Percentiles rank a stretch among this genome's conserved stretches.
These are phyloP conservation scores for Asparagopsis taxiformis DNA, from an alignment of 31 red algal species.

Conservation along the genomic window DNA sequence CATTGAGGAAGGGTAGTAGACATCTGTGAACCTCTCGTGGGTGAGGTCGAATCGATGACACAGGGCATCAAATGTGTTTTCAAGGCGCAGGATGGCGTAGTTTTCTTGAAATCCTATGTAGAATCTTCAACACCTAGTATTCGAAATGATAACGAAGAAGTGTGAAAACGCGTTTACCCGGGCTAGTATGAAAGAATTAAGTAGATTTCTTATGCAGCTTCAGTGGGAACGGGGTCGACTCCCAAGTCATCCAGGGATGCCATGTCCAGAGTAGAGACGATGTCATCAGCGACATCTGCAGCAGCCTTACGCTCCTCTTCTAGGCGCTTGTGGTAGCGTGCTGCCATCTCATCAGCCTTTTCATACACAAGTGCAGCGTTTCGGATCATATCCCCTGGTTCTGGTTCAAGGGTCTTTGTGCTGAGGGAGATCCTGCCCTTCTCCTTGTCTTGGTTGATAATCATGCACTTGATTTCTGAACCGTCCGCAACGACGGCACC, in stretches of 20 bases:
- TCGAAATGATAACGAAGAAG: background rate
- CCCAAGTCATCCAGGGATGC: constrained; percentile 82
- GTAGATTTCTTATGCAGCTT: constrained; percentile 44
- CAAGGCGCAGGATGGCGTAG: too few species aligned
- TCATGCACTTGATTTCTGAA: constrained; percentile 84
- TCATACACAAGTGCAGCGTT: constrained; percentile 82
- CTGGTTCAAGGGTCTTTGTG: constrained; percentile 95
- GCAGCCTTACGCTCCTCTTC: constrained; percentile 92
- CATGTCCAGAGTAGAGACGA: constrained; percentile 92
- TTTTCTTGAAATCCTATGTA: too few species aligned
- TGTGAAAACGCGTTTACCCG: background rate
- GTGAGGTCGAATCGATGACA: too few species aligned
- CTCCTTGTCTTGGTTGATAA: constrained; percentile 97
- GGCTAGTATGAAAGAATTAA: background rate
- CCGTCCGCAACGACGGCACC: constrained; percentile 69
- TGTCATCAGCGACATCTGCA: constrained; percentile 92
- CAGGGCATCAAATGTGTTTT: too few species aligned
- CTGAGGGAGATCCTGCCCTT: constrained; percentile 93
- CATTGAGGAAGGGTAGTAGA: too few species aligned
- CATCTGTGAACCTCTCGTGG: too few species aligned
- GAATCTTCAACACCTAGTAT: too few species aligned
- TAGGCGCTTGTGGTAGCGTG: constrained; percentile 81
- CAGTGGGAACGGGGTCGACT: constrained; percentile 62
- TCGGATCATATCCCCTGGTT: constrained; percentile 98
- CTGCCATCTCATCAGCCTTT: constrained; percentile 90